Evolutionary conservation across 306 rosid genomes (phyloP), one percentile per base, ranked within the genome.

Genomic region (Mimosa pudica): DNA sequence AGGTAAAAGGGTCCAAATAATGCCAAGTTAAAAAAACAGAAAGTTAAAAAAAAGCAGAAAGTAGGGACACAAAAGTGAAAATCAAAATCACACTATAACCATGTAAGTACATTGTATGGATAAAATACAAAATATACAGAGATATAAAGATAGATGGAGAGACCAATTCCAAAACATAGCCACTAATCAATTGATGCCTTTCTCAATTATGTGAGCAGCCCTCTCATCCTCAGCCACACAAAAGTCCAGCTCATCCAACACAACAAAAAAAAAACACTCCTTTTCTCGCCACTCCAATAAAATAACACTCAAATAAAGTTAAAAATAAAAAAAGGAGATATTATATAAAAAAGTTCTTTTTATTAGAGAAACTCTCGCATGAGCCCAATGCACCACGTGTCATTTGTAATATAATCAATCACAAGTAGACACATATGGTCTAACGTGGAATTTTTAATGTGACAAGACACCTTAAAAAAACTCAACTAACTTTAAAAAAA

Each of bases 151-250:
- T 33, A 0, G 2, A 62, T 12, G 68, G 3, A 11, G n/a, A 62
- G n/a, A 8, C 42, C 42, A 62, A 62, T 10, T 12, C 18, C 4
- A 45, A 45, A 46, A 45, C 18, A 24, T 14, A 57, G 18, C 75
- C 75, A 49, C 45, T 5, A 48, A 71, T 49, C 62, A 71, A 55
- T 32, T 13, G 75, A 71, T 51, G 62, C 75, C 46, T 14, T 32
- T 20, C 30, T 49, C 46, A 71, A 71, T 71, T 32, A 32, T 71
- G 8, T 6, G 36, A 24, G 32, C 76, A 32, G 24, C 9, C 6
- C 18, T 17, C 30, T 18, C 42, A 49, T 32, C 61, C 76, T 71
- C 76, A 49, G 62, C 76, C 76, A 71, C 76, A 71, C 45, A 44
- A 71, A 71, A 48, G 16, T 71, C 61, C 61, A 24, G 60, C 62